phyloP scores from a whole-genome alignment of 2,329 filamentous ascomycete species.

The Xylaria polymorpha region DNA sequence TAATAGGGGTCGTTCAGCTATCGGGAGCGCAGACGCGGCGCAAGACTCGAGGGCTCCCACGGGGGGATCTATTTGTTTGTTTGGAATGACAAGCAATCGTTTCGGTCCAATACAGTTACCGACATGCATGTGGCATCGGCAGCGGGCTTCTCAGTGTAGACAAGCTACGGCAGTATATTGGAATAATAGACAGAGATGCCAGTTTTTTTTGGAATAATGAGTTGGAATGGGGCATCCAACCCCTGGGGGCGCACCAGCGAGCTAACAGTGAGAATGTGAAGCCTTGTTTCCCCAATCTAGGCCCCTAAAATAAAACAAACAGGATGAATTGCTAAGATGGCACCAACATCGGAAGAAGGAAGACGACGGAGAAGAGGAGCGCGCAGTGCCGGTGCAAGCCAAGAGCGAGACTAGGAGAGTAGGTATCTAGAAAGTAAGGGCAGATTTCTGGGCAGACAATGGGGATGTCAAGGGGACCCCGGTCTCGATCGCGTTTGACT shows the following conservation, averaged over 20 bases:
- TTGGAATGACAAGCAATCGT: conserved; percentile 25
- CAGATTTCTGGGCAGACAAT: conserved; percentile 31
- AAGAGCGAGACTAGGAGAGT: conserved; percentile 38
- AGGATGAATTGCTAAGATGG: conserved; percentile 38
- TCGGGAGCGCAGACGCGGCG: conserved; percentile 45
- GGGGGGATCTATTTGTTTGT: conserved; percentile 31
- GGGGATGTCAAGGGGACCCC: conserved; percentile 37
- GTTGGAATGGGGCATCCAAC: conserved; percentile 18
- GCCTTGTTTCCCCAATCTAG: conserved; percentile 31
- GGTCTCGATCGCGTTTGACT: conserved; percentile 44
- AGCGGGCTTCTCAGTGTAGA: conserved; percentile 31
- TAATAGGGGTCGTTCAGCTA: conserved; percentile 47
- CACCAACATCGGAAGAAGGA: conserved; percentile 47
- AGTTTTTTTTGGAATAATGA: conserved; percentile 16
- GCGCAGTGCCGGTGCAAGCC: conserved; percentile 31
- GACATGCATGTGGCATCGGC: conserved; percentile 45
- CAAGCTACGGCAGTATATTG: conserved; percentile 13
- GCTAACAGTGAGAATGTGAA: conserved; percentile 34
- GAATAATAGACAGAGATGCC: conserved; percentile 13
- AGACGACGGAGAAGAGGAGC: conserved; percentile 43
- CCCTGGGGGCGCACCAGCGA: conserved; percentile 37
- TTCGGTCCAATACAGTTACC: conserved; percentile 41
- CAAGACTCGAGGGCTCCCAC: conserved; percentile 41
- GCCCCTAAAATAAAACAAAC: conserved; percentile 38
- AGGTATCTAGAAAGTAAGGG: conserved; percentile 42